These are phyloP conservation scores for Stygiomarasmius scandens DNA, from an alignment of 1,284 basidiomycete species.

Conservation along the genomic window DNA sequence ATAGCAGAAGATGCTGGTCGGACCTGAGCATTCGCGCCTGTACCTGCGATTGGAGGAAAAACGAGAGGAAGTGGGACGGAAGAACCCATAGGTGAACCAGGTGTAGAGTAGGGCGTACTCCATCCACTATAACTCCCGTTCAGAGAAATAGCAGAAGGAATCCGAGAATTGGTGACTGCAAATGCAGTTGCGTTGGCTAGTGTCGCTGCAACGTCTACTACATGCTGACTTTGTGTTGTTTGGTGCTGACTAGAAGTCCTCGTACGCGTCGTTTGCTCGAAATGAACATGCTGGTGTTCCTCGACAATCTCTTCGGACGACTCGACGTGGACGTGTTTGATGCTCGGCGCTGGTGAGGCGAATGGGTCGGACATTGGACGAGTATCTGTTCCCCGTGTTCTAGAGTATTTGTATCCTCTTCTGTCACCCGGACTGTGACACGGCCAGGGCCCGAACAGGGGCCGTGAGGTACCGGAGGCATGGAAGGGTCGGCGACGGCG, in stretches of 20 bases:
- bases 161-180: slow-evolving; percentile 9
- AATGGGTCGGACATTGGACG: neutral
- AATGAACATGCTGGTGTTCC: neutral
- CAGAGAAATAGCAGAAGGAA: neutral
- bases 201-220: neutral
- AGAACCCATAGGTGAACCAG: neutral
- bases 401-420: no score
- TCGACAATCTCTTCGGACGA: neutral
- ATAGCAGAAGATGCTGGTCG: neutral
- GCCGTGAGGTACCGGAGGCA: no score
- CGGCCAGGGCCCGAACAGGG: no score
- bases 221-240: no score
- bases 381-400: no score
- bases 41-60: neutral
- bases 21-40: neutral
- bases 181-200: neutral
- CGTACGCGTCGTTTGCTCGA: neutral
- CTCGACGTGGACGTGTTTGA: neutral
- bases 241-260: neutral
- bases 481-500: no score
- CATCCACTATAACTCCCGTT: neutral
- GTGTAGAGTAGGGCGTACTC: neutral
- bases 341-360: neutral
- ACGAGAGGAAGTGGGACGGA: neutral
- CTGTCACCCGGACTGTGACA: no score